A percentile compares a stretch with the other conserved stretches of the same genome.
These are phyloP conservation scores for Pseudophaeomoniella oleicola DNA, from an alignment of 2,329 filamentous ascomycete genomes.

Conservation along the genomic window DNA sequence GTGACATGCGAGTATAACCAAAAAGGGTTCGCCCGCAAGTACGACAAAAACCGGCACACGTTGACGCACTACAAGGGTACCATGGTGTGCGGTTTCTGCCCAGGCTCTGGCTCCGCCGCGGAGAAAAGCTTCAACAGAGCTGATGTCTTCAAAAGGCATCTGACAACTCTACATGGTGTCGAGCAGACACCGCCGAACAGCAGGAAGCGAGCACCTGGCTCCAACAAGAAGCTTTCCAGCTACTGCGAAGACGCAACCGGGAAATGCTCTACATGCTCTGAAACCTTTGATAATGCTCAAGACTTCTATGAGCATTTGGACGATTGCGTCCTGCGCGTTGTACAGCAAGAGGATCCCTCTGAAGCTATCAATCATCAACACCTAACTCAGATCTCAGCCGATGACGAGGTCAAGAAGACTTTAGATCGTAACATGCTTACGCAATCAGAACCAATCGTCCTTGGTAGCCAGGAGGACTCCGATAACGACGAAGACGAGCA, in stretches of 20 bases:
- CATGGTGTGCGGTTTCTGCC: conserved; percentile 93
- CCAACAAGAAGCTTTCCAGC: conserved; percentile 51
- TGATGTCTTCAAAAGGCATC: conserved; percentile 88
- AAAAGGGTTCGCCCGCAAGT: conserved; percentile 89
- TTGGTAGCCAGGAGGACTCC: conserved; percentile 33
- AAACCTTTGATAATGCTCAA: conserved; percentile 72
- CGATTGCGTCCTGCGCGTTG: conserved; percentile 50
- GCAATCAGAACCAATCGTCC: conserved; percentile 30
- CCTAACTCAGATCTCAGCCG: conserved; percentile 44
- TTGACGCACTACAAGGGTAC: conserved; percentile 93
- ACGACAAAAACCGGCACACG: conserved; percentile 91
- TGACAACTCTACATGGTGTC: conserved; percentile 80
- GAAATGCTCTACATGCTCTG: conserved; percentile 82
- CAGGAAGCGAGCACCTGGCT: conserved; percentile 52
- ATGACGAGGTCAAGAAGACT: conserved; percentile 41
- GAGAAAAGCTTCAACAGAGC: conserved; percentile 95
- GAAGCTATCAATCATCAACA: conserved; percentile 43
- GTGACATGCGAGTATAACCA: conserved; percentile 79
- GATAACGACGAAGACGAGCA: conserved; percentile 47
- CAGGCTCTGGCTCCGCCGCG: conserved; percentile 70
- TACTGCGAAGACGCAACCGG: conserved; percentile 67
- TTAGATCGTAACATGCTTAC: conserved; percentile 43
- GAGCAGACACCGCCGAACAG: conserved; percentile 89
- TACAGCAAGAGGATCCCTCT: conserved; percentile 42
- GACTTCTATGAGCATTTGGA: conserved; percentile 96